Conservation (phyloP, 2,329 filamentous ascomycete species). For the Diplodia sapinea region DNA sequence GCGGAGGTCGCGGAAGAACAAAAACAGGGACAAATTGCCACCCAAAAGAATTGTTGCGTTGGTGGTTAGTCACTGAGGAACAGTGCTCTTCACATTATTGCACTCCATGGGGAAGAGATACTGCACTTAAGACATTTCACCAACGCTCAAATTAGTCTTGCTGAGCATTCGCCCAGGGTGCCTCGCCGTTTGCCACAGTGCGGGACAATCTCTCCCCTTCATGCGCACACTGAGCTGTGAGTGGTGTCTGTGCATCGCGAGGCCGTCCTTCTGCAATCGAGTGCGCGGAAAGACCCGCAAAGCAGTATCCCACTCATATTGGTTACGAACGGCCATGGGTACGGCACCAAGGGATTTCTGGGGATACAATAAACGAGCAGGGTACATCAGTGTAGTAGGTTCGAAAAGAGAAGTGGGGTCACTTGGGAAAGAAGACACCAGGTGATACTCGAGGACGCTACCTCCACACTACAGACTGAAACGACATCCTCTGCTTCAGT, state of each 20-base stretch:
- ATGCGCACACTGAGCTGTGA: slow-evolving; percentile 8
- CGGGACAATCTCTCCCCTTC: slow-evolving; percentile 22
- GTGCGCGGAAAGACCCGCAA: slow-evolving; percentile 20
- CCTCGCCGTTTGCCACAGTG: slow-evolving; percentile 20
- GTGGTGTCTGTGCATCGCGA: slow-evolving; percentile 29
- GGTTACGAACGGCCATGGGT: slow-evolving; percentile 7
- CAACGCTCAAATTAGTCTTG: slow-evolving; percentile 18
- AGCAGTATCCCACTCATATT: slow-evolving; percentile 12
- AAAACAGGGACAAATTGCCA: slow-evolving; percentile 18
- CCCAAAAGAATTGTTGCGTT: slow-evolving; percentile 20
- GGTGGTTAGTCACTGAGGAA: slow-evolving; percentile 2
- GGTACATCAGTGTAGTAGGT: neutral
- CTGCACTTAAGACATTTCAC: slow-evolving; percentile 13
- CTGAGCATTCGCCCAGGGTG: slow-evolving; percentile 9
- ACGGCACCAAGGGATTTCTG: neutral
- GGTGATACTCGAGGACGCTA: slow-evolving; percentile 5
- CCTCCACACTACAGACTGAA: neutral
- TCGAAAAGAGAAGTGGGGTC: slow-evolving; percentile 5
- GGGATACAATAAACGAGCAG: slow-evolving; percentile 4
- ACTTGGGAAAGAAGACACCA: neutral
- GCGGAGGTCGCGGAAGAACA: neutral
- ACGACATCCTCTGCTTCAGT: neutral
- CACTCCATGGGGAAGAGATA: neutral
- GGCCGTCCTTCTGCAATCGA: slow-evolving; percentile 24
- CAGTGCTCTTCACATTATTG: neutral